Evolutionary conservation across 1,284 basidiomycete genomes (phyloP).

Genomic region (Ganoderma sp.): DNA sequence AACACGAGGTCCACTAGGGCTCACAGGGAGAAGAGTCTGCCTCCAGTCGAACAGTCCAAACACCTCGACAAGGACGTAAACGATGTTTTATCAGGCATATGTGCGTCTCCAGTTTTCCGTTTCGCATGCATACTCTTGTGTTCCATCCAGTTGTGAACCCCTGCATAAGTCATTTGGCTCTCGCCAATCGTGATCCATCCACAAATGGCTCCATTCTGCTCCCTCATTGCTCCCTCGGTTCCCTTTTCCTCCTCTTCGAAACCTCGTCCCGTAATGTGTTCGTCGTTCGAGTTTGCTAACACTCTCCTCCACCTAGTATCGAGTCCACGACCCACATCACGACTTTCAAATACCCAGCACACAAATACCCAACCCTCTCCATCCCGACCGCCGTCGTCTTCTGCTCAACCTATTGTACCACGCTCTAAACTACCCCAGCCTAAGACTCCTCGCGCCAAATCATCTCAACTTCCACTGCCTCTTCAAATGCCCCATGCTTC

Average conservation of each 20-base stretch:
- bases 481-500: constrained; percentile 1
- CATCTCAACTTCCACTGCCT: constrained; percentile 4
- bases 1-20: not conserved
- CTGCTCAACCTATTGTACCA: not conserved
- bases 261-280: not conserved
- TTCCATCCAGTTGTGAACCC: not conserved
- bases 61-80: not conserved
- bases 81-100: not conserved
- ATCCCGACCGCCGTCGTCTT: constrained; percentile 4
- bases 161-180: not conserved
- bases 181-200: not conserved
- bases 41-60: not conserved
- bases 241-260: not conserved
- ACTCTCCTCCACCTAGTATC: not conserved
- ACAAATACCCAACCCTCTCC: constrained; percentile 9
- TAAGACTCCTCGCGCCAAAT: not conserved
- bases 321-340: constrained; percentile 1
- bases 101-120: not conserved
- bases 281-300: not conserved
- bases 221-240: not conserved
- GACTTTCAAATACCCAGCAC: constrained; percentile 10
- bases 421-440: constrained; percentile 7
- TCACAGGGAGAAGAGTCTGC: not conserved
- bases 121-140: no score
- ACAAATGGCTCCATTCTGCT: not conserved